phyloP scores from a whole-genome alignment of 768 basidiomycete genomes.

The Hortiboletus flavorubellus region DNA sequence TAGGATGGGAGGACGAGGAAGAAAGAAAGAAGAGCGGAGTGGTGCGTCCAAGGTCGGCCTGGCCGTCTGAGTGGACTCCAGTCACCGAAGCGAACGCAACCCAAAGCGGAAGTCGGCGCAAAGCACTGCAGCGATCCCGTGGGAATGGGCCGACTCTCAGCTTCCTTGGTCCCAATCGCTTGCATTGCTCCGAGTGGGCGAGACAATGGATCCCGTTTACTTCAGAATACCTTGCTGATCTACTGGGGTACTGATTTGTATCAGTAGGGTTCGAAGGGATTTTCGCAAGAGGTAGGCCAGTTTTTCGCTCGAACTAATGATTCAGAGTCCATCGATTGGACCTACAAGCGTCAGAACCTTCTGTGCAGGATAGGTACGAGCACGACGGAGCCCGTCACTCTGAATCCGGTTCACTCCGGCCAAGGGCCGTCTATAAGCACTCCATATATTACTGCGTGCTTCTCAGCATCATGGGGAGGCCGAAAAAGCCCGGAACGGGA shows the following conservation, averaged over 20 bases:
- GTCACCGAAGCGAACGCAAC: conserved; percentile 1
- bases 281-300: neutral
- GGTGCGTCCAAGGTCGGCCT: neutral
- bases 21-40: neutral
- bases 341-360: neutral
- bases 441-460: neutral
- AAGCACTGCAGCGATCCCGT: conserved; percentile 1
- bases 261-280: neutral
- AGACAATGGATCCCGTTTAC: neutral
- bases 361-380: neutral
- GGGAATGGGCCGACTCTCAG: conserved; percentile 1
- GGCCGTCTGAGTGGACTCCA: no score
- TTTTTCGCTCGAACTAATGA: neutral
- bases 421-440: neutral
- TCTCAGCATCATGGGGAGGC: neutral
- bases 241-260: neutral
- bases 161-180: neutral
- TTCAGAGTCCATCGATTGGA: no score
- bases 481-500: neutral
- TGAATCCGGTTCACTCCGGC: neutral
- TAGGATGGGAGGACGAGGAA: neutral
- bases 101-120: conserved; percentile 3
- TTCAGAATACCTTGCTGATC: neutral
- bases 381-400: neutral
- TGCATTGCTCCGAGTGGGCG: no score